Conservation (phyloP, 208 protist species). For the Tritrichomonas foetus region DNA sequence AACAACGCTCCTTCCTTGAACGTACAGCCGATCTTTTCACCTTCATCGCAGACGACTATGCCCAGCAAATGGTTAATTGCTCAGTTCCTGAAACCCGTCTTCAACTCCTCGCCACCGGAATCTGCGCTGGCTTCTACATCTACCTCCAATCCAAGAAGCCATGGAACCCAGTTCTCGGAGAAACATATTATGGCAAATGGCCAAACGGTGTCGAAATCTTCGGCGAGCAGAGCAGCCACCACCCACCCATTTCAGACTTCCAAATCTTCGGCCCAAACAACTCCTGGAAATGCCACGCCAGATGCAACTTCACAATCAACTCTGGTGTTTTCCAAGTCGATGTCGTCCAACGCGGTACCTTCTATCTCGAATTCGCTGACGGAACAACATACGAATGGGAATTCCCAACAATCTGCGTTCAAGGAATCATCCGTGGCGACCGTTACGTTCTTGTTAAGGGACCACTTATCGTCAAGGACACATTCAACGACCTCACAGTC, state of each 20-base stretch:
- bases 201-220: conserved; percentile 45
- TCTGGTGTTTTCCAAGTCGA: not conserved
- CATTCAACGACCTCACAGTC: not conserved
- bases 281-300: not conserved
- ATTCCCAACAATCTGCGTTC: not conserved
- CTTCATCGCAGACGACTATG: not conserved
- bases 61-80: too few relatives aligned
- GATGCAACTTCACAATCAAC: conserved; percentile 1
- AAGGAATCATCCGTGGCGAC: not conserved
- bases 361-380: not conserved
- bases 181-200: conserved; percentile 41
- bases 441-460: not conserved
- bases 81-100: not conserved
- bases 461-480: not conserved
- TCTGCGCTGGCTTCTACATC: not conserved
- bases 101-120: not conserved
- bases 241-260: conserved; percentile 47
- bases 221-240: conserved; percentile 46
- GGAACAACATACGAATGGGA: not conserved
- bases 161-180: conserved; percentile 46
- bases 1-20: conserved; percentile 25
- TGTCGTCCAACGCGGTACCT: not conserved
- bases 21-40: conserved; percentile 11
- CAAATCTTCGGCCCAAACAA: conserved; percentile 39
- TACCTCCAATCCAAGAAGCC: conserved; percentile 36